Conservation (phyloP, 345 rosid species). For the Eucalyptus paniculata region DNA sequence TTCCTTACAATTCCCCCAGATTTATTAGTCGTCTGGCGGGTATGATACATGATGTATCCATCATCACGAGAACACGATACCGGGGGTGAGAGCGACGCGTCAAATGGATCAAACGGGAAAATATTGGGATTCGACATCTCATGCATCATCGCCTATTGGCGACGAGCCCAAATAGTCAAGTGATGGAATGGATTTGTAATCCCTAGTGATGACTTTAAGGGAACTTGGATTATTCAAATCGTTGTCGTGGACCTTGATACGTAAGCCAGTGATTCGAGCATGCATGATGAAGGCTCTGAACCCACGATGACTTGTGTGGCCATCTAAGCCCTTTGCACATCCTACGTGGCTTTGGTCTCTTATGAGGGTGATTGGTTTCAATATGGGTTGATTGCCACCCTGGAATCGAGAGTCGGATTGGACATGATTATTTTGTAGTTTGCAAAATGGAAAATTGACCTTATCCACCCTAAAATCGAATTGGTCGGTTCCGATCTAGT, state of each 20-base stretch:
- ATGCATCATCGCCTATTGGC: neutral
- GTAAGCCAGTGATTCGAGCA: neutral
- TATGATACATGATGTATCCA: neutral
- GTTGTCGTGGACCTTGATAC: neutral
- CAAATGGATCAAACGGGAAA: neutral
- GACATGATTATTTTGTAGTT: neutral
- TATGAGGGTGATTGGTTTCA: neutral
- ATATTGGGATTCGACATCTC: neutral
- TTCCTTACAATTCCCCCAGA: neutral
- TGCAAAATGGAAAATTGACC: rapidly evolving
- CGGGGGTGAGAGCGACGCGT: neutral
- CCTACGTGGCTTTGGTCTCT: neutral
- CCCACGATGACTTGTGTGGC: neutral
- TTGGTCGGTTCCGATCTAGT: rapidly evolving
- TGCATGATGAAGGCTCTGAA: neutral
- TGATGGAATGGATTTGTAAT: neutral
- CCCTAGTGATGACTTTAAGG: neutral
- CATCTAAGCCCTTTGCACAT: neutral
- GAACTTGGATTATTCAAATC: neutral
- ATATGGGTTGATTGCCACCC: rapidly evolving
- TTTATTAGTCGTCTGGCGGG: neutral
- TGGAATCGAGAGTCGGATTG: rapidly evolving
- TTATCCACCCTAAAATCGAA: neutral
- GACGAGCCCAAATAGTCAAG: neutral
- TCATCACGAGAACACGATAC: neutral